Evolutionary conservation across 257 asterid species (phyloP).

Genomic region (Oldenlandia corymbosa): DNA sequence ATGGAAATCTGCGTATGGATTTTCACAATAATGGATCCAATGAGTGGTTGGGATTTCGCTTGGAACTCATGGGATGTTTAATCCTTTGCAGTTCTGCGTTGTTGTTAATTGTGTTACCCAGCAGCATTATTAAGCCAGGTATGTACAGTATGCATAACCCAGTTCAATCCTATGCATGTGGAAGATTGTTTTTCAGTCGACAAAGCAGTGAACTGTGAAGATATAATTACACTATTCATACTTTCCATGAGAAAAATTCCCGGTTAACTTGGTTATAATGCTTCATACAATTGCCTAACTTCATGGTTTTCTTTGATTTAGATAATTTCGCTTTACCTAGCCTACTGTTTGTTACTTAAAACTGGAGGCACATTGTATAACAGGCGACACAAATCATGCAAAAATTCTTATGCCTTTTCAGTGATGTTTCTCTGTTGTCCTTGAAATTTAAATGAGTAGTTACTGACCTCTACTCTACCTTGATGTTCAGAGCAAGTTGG

Average conservation of each 20-base stretch:
- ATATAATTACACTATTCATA: too few species aligned
- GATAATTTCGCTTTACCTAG: neutral
- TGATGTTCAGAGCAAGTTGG: slow-evolving; percentile 75
- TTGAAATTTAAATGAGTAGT: neutral
- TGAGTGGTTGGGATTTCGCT: slow-evolving; percentile 92
- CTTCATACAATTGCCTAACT: too few species aligned
- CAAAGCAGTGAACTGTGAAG: too few species aligned
- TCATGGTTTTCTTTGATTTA: neutral
- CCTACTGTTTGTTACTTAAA: neutral
- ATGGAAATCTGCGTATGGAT: slow-evolving; percentile 79
- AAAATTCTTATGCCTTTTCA: neutral
- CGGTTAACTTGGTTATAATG: too few species aligned
- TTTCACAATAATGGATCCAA: slow-evolving; percentile 89
- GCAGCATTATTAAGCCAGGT: slow-evolving; percentile 95
- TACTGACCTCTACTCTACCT: slow-evolving; percentile 12
- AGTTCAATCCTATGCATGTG: neutral
- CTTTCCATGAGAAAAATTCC: too few species aligned
- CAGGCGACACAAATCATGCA: neutral
- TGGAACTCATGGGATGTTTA: slow-evolving; percentile 76
- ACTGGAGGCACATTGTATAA: neutral
- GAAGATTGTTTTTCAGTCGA: too few species aligned
- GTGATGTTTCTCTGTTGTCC: neutral
- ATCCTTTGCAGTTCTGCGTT: slow-evolving; percentile 73
- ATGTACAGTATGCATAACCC: too few species aligned
- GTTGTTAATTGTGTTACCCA: slow-evolving; percentile 82